Percentiles rank a stretch among this genome's conserved stretches.
Conservation (phyloP, 2,329 filamentous ascomycete species). For the Neonectria faginata region DNA sequence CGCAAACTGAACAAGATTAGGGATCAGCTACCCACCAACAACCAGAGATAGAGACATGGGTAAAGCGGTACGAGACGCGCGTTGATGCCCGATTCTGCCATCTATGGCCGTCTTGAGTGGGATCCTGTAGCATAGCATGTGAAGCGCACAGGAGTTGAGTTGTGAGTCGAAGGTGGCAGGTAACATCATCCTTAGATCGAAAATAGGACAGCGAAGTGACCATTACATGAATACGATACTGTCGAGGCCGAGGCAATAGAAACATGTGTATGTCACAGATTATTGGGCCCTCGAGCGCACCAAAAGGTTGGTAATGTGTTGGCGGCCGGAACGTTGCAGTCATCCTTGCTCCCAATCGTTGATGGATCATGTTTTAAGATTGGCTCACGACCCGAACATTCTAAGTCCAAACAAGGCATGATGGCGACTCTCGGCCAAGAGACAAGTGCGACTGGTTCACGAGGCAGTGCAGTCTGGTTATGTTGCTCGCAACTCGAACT, state of each 20-base stretch:
- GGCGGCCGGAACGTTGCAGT: constrained; percentile 1
- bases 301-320: constrained; percentile 7
- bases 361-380: not conserved
- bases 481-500: not conserved
- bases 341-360: not conserved
- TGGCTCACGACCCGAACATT: not conserved
- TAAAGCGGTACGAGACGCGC: not conserved
- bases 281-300: constrained; percentile 6
- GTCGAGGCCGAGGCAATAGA: not conserved
- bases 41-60: constrained; percentile 17
- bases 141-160: constrained; percentile 5
- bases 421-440: constrained; percentile 6
- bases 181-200: constrained; percentile 7
- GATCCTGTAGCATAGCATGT: not conserved
- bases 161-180: constrained; percentile 3
- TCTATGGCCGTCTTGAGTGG: not conserved
- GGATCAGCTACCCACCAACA: constrained; percentile 4
- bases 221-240: not conserved
- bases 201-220: not conserved
- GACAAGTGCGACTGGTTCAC: constrained; percentile 17
- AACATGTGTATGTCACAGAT: constrained; percentile 5
- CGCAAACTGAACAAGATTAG: constrained; percentile 2
- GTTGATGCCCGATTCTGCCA: not conserved
- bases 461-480: not conserved
- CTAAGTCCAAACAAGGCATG: constrained; percentile 7